phyloP scores from a whole-genome alignment of 805 yeast species.

The Metschnikowia santaceciliae region DNA sequence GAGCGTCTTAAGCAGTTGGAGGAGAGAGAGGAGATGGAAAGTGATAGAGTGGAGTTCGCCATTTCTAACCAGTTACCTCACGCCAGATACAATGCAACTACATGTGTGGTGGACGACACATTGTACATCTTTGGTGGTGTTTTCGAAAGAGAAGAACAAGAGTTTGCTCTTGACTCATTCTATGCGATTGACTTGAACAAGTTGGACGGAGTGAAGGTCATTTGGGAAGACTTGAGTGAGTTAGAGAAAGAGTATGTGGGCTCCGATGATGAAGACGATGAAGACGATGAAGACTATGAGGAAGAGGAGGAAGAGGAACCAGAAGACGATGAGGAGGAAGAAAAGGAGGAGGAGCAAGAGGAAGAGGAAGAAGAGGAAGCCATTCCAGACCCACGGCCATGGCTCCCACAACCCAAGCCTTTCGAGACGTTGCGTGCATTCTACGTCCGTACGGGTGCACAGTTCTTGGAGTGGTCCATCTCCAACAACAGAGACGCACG shows the following conservation, averaged over 20 bases:
- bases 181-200: slow-evolving; percentile 83
- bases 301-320: slow-evolving; percentile 42
- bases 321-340: slow-evolving; percentile 46
- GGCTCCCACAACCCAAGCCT: slow-evolving; percentile 96
- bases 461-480: slow-evolving; percentile 89
- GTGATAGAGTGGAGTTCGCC: slow-evolving; percentile 47
- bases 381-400: slow-evolving; percentile 88
- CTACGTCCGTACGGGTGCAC: slow-evolving; percentile 81
- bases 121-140: slow-evolving; percentile 86
- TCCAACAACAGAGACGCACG: slow-evolving; percentile 79
- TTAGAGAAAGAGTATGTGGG: slow-evolving; percentile 49
- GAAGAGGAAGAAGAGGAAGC: slow-evolving; percentile 61
- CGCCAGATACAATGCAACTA: slow-evolving; percentile 79
- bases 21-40: slow-evolving; percentile 40
- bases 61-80: slow-evolving; percentile 70
- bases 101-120: slow-evolving; percentile 80
- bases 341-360: slow-evolving; percentile 65
- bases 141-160: slow-evolving; percentile 86
- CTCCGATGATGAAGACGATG: slow-evolving; percentile 62
- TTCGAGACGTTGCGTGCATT: slow-evolving; percentile 82
- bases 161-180: slow-evolving; percentile 77
- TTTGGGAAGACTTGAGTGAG: slow-evolving; percentile 82
- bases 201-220: slow-evolving; percentile 80
- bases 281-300: slow-evolving; percentile 59
- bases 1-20: slow-evolving; percentile 34